Percentiles rank a stretch among this genome's conserved stretches.
Conservation (phyloP, 148 eudicot genomes). For the Cornus florida region DNA sequence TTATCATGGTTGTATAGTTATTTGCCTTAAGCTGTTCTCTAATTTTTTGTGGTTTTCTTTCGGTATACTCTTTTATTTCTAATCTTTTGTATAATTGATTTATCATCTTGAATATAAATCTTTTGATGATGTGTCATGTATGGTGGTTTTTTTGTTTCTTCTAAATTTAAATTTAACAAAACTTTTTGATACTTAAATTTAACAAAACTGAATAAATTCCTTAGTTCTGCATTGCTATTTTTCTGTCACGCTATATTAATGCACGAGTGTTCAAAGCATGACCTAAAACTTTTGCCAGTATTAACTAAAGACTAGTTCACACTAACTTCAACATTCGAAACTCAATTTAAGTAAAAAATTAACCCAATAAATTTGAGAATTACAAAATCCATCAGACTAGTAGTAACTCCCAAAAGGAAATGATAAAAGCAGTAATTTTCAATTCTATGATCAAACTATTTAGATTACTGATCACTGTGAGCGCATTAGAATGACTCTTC, state of each 20-base stretch:
- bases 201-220: not conserved
- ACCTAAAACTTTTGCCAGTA: too few species aligned
- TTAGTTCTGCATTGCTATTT: not conserved
- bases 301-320: too few species aligned
- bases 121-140: not conserved
- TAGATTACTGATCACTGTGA: not conserved
- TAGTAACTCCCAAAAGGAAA: not conserved
- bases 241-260: not conserved
- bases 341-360: too few species aligned
- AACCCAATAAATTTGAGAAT: too few species aligned
- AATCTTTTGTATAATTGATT: not conserved
- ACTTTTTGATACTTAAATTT: not conserved
- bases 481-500: not conserved
- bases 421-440: not conserved
- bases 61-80: not conserved
- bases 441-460: not conserved
- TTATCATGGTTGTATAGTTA: not conserved
- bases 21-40: not conserved
- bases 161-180: conserved; percentile 2
- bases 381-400: not conserved
- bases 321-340: too few species aligned
- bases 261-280: too few species aligned
- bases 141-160: not conserved
- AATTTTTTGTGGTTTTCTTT: not conserved
- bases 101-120: not conserved